Evolutionary conservation across 2,329 filamentous ascomycete species (phyloP).

Genomic region (Beauveria sp.): DNA sequence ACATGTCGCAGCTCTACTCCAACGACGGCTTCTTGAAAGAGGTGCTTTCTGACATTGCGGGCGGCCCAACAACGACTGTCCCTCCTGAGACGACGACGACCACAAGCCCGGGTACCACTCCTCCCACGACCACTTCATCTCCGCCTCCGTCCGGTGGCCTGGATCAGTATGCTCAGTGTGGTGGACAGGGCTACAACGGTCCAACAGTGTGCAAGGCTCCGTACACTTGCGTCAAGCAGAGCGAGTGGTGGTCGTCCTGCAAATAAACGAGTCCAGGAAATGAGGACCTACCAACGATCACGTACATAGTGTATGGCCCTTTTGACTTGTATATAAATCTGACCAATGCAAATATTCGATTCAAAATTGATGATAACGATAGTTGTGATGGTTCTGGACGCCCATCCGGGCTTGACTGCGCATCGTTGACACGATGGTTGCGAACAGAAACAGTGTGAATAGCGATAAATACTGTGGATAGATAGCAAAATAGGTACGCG

Average conservation of each 20-base stretch:
- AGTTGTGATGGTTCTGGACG: neutral
- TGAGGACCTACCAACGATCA: neutral
- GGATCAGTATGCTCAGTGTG: constrained; percentile 20
- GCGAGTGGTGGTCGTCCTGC: constrained; percentile 19
- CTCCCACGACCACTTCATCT: neutral
- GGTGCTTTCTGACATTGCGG: constrained; percentile 29
- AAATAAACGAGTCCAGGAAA: constrained; percentile 1
- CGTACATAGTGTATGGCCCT: neutral
- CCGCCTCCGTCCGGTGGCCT: constrained; percentile 13
- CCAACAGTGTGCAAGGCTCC: constrained; percentile 17
- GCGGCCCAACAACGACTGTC: neutral
- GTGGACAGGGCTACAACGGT: constrained; percentile 17
- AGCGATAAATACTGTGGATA: too few species aligned
- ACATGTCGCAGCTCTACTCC: constrained; percentile 52
- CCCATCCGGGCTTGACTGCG: neutral
- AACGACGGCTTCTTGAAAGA: constrained; percentile 48
- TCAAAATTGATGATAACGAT: neutral
- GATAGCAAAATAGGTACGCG: too few species aligned
- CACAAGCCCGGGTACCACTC: neutral
- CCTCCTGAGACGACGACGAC: neutral
- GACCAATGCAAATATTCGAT: neutral
- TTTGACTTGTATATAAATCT: neutral
- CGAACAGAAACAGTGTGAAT: neutral
- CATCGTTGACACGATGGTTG: neutral
- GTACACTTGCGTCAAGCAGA: constrained; percentile 15